These are phyloP conservation scores for Colletotrichum tropicicola DNA, from an alignment of 2,329 filamentous ascomycete species.

Conservation along the genomic window DNA sequence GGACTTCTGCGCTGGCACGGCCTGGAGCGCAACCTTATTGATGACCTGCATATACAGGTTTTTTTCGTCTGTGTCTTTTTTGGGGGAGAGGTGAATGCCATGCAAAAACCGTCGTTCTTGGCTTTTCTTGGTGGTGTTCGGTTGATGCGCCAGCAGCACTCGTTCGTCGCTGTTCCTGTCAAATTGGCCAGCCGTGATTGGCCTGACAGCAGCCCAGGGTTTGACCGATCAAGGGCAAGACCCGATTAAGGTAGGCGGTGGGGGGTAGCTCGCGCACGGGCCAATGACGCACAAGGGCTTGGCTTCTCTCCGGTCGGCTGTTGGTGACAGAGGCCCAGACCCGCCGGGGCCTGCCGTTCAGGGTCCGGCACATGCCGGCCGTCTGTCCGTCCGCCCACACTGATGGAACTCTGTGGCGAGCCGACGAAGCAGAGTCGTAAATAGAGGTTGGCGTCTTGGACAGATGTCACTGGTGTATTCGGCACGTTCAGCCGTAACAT, in stretches of 20 bases:
- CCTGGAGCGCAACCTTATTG: background rate
- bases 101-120: slow-evolving; percentile 9
- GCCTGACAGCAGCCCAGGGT: background rate
- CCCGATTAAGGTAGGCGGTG: background rate
- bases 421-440: too few relatives aligned
- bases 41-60: background rate
- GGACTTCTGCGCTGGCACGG: background rate
- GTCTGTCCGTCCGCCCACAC: too few relatives aligned
- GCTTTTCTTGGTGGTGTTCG: slow-evolving; percentile 18
- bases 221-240: background rate
- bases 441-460: too few relatives aligned
- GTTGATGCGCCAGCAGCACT: background rate
- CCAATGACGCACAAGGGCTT: slow-evolving; percentile 1
- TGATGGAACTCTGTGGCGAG: too few relatives aligned
- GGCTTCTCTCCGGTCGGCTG: background rate
- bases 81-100: too few relatives aligned
- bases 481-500: too few relatives aligned
- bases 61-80: too few relatives aligned
- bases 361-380: slow-evolving; percentile 18
- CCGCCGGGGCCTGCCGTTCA: slow-evolving; percentile 14
- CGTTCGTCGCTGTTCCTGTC: slow-evolving; percentile 4
- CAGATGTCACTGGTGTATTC: too few relatives aligned
- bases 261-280: background rate
- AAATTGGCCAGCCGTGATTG: slow-evolving; percentile 1
- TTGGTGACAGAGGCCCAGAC: slow-evolving; percentile 14